phyloP scores from a whole-genome alignment of 805 yeast genomes.

The Metschnikowia picachoensis region DNA sequence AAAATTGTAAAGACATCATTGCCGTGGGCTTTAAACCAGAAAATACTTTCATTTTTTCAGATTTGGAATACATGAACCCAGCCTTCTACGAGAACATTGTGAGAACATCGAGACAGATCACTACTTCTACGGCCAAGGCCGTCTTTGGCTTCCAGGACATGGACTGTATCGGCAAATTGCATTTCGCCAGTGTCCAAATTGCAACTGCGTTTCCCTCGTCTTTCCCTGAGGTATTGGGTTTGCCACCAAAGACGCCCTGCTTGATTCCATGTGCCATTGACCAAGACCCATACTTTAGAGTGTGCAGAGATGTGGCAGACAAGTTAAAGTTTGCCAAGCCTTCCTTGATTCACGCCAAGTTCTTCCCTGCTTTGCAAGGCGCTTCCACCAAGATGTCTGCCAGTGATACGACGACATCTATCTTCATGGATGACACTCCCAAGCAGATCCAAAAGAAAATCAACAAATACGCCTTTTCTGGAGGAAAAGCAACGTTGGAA shows the following conservation, averaged over 20 bases:
- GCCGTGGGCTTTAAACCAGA: constrained; percentile 93
- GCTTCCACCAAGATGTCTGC: constrained; percentile 97
- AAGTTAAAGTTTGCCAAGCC: constrained; percentile 90
- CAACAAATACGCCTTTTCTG: constrained; percentile 94
- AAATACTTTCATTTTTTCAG: constrained; percentile 93
- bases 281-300: constrained; percentile 97
- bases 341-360: constrained; percentile 85
- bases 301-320: constrained; percentile 95
- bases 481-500: constrained; percentile 84
- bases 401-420: constrained; percentile 82
- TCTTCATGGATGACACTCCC: constrained; percentile 92
- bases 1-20: constrained; percentile 89
- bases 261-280: constrained; percentile 98
- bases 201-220: constrained; percentile 95
- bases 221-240: constrained; percentile 87
- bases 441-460: constrained; percentile 90
- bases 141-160: constrained; percentile 95
- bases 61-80: constrained; percentile 88
- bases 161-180: constrained; percentile 91
- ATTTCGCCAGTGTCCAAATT: constrained; percentile 94
- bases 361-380: constrained; percentile 98
- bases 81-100: constrained; percentile 93
- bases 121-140: constrained; percentile 94
- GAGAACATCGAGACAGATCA: constrained; percentile 87
- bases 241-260: constrained; percentile 88